Evolutionary conservation across 1,139 yeast species (phyloP), one percentile per base, ranked within the genome.

Genomic region (Pneumocystis sp.): DNA sequence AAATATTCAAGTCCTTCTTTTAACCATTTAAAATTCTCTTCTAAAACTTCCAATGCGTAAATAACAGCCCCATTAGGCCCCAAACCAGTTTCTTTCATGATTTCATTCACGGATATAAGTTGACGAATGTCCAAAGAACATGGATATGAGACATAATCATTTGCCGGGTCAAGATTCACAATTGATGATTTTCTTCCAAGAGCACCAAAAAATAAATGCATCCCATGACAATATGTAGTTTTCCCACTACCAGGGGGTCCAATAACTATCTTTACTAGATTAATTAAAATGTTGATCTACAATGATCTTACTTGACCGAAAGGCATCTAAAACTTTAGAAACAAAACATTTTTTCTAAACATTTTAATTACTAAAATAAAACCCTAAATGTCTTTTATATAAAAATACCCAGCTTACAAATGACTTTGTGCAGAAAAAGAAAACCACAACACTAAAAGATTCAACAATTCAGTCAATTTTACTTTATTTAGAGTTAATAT

Each of bases 161-260:
- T 95, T 0, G 99, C 98, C 0, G 97, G 97, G 73, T 95, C 99
- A 68, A 95, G 79, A 73, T 95, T 95, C 44, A 95, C 80, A 2
- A 93, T 81, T 57, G 88, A 81, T 66, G 89, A 85, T 71, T 89
- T 87, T 66, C 99, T 79, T 7, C 99, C 99, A 62, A 95, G 89
- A 0, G 97, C 96, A 67, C 87, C 85, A 71, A 91, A 80, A 74
- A 95, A 93, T 78, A 93, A 97, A 71, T 82, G 82, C 85, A 93
- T 78, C 37, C 98, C 98, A 74, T 85, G 80, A 73, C 97, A 90
- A 74, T 89, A 95, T 0, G 98, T 95, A 0, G 97, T 89, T 73
- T 95, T 95, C 1, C 99, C 99, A 0, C 96, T 82, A 1, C 98
- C 99, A 0, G 99, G 98, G 0, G 98, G 97, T 0, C 99, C 99